A percentile compares a stretch with the other conserved stretches of the same genome.
phyloP scores from a whole-genome alignment of 192 early-diverging fungal species.

The Coemansia sp. region DNA sequence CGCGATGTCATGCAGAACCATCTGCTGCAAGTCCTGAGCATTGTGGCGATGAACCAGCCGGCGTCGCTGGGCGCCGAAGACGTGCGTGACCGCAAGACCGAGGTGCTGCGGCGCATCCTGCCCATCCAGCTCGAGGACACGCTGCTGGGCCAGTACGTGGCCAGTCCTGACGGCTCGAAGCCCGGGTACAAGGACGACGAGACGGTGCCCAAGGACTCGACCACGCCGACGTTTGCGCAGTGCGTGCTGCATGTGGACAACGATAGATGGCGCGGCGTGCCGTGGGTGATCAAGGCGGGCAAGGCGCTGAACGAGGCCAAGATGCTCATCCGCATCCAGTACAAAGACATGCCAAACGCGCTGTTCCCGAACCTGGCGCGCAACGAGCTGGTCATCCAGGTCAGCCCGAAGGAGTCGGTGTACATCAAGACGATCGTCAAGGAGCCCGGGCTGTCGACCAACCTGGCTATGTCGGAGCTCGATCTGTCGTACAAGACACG shows the following conservation, averaged over 20 bases:
- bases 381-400: constrained; percentile 94
- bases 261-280: constrained; percentile 84
- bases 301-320: constrained; percentile 93
- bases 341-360: constrained; percentile 85
- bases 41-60: constrained; percentile 97
- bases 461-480: constrained; percentile 85
- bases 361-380: constrained; percentile 76
- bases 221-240: constrained; percentile 90
- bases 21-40: constrained; percentile 87
- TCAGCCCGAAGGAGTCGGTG: constrained; percentile 95
- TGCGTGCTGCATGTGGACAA: constrained; percentile 87
- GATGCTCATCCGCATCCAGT: constrained; percentile 94
- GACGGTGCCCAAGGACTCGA: constrained; percentile 80
- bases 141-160: constrained; percentile 89
- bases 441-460: constrained; percentile 82
- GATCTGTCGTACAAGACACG: constrained; percentile 90
- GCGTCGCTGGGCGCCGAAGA: constrained; percentile 84
- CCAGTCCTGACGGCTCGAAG: constrained; percentile 70
- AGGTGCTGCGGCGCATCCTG: constrained; percentile 78
- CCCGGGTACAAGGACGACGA: constrained; percentile 93
- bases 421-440: constrained; percentile 98
- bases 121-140: constrained; percentile 80
- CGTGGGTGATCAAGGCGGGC: constrained; percentile 74
- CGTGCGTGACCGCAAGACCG: constrained; percentile 95
- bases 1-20: constrained; percentile 97